Evolutionary conservation across 371 early-diverging fungal genomes (phyloP).

Genomic region (Chytridiales sp.): DNA sequence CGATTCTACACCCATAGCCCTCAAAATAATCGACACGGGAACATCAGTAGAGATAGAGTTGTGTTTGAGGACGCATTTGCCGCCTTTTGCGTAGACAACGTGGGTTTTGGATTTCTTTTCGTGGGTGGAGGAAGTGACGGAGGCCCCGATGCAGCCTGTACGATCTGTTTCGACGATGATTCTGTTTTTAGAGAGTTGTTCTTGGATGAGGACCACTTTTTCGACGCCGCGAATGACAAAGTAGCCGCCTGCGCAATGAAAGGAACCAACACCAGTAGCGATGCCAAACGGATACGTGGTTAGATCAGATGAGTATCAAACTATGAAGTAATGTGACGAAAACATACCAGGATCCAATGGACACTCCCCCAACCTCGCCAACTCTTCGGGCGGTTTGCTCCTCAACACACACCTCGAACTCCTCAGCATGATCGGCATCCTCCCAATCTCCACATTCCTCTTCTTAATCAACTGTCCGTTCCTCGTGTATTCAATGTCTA

Average conservation of each 20-base stretch:
- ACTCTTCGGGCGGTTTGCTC: constrained; percentile 74
- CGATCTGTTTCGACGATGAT: constrained; percentile 97
- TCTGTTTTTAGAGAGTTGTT: constrained; percentile 99
- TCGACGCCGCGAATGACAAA: constrained; percentile 99
- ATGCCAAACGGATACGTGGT: not conserved
- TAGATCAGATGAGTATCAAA: not conserved
- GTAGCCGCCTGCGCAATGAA: constrained; percentile 76
- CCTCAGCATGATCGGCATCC: constrained; percentile 99
- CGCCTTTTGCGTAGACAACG: constrained; percentile 73
- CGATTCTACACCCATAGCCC: constrained; percentile 93
- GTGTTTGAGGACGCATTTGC: constrained; percentile 87
- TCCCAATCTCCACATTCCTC: constrained; percentile 89
- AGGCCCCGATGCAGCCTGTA: constrained; percentile 79
- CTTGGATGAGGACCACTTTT: constrained; percentile 99
- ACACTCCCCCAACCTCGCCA: constrained; percentile 92
- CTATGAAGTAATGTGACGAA: not conserved
- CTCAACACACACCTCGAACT: constrained; percentile 86
- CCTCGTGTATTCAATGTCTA: constrained; percentile 97
- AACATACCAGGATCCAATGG: constrained; percentile 90
- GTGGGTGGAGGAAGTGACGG: constrained; percentile 93
- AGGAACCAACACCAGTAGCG: not conserved
- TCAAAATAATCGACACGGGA: constrained; percentile 86
- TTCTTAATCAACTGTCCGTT: constrained; percentile 85
- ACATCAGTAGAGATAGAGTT: constrained; percentile 80
- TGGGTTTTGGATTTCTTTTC: constrained; percentile 98